Evolutionary conservation across 2,329 filamentous ascomycete species (phyloP), one percentile per base, ranked within the genome.

Genomic region (Thielaviopsis ethacetica): DNA sequence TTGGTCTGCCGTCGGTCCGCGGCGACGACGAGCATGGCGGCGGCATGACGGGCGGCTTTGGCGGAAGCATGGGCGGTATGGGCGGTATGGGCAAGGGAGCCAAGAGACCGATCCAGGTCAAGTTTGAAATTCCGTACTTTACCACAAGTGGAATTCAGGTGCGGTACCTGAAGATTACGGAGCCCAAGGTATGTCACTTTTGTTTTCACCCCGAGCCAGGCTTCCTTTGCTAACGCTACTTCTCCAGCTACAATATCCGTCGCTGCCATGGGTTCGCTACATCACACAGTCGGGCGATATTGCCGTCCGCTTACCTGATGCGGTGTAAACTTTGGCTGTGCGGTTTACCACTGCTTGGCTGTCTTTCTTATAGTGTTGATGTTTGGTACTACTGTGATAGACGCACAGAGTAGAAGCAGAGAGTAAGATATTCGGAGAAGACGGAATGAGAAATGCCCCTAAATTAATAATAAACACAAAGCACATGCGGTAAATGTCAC

Each of bases 81-180:
- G 83, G 80, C n/a, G 79, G 83, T 4, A 71, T 73, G 21, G 84
- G 83, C 61, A 97, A 97, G 75, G 88, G 88, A 21, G 81, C 82
- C 60, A 98, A 97, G 79, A 78, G 93, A 65, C 93, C 93, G 0
- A 98, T 98, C 67, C 91, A 91, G 71, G 93, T 98, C 75, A 98
- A 98, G 76, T 98, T 98, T 70, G 93, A 98, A 76, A 98, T 98
- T 68, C 93, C 93, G n/a, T 98, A 98, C 74, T 98, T 98, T 71
- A 98, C 93, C n/a, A 98, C 94, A 2, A 94, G 88, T 73, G 93
- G 93, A 64, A 98, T 98, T 65, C 94, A 98, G 72, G 93, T 98
- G 67, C 83, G 93, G 67, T 98, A 98, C 71, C 74, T 98, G 71
- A 98, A 98, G 80, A 98, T 98, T 68, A 97, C 95, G 63, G 93